Evolutionary conservation across 805 yeast genomes (phyloP).

Genomic region (Cyberlindnera mississippiensis): DNA sequence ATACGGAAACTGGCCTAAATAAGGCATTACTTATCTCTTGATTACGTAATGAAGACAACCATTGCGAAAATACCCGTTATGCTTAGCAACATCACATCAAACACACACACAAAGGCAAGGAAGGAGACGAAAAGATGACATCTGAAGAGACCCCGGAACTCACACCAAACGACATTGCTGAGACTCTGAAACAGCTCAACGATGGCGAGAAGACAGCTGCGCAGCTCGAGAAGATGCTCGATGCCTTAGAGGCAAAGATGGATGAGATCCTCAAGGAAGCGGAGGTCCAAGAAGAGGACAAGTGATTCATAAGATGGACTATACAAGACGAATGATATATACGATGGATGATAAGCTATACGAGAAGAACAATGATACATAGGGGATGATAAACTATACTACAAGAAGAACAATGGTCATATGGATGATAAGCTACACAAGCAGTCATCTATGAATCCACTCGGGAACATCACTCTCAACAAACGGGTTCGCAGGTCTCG

Average conservation of each 20-base stretch:
- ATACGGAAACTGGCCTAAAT: too few species aligned
- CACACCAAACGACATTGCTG: slow-evolving; percentile 30
- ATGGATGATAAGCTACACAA: neutral
- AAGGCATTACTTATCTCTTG: too few species aligned
- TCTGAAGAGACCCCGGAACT: slow-evolving; percentile 30
- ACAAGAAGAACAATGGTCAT: neutral
- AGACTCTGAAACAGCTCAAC: slow-evolving; percentile 54
- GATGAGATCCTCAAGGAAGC: slow-evolving; percentile 52
- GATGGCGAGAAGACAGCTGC: slow-evolving; percentile 68
- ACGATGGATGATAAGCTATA: too few species aligned
- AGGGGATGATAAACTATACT: neutral
- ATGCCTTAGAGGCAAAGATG: slow-evolving; percentile 59
- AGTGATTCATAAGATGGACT: too few species aligned
- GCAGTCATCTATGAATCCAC: slow-evolving; percentile 7
- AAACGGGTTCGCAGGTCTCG: slow-evolving; percentile 71
- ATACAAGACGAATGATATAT: too few species aligned
- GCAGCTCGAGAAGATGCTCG: slow-evolving; percentile 61
- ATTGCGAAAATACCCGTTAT: too few species aligned
- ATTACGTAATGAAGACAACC: too few species aligned
- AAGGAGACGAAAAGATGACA: slow-evolving; percentile 6
- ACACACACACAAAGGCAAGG: too few species aligned
- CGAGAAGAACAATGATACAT: neutral
- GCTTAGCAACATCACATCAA: too few species aligned
- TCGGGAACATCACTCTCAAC: slow-evolving; percentile 37
- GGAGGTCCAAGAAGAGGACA: slow-evolving; percentile 35